Conservation (phyloP, 169 alveolate species). For the Cryptosporidium viatorum region DNA sequence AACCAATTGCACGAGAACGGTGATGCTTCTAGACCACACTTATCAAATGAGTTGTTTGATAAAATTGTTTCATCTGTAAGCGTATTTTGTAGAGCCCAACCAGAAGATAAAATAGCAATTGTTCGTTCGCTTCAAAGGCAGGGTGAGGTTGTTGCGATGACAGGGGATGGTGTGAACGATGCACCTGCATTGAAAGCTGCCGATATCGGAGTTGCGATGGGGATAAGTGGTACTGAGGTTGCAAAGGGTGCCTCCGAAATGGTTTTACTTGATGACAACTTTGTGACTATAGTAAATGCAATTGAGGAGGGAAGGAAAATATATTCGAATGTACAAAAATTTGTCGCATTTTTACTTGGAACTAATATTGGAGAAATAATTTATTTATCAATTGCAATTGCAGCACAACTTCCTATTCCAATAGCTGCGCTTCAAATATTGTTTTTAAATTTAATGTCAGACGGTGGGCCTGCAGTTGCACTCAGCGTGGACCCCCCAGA, state of each 20-base stretch:
- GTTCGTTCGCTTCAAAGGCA: constrained; percentile 90
- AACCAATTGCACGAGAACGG: constrained; percentile 83
- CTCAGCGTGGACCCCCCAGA: constrained; percentile 92
- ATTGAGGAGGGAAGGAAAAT: constrained; percentile 91
- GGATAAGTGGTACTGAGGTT: constrained; percentile 92
- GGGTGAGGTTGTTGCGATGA: constrained; percentile 90
- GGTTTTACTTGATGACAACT: constrained; percentile 88
- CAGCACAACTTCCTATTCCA: constrained; percentile 89
- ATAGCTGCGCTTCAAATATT: constrained; percentile 91
- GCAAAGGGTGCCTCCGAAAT: constrained; percentile 88
- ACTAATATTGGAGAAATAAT: constrained; percentile 92
- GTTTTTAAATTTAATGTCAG: constrained; percentile 91
- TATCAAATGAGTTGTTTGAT: constrained; percentile 85
- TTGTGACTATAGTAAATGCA: constrained; percentile 91
- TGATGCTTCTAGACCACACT: constrained; percentile 81
- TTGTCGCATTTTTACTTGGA: constrained; percentile 92
- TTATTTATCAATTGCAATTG: constrained; percentile 86
- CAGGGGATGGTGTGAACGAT: constrained; percentile 94
- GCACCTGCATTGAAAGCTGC: constrained; percentile 92
- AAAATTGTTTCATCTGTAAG: constrained; percentile 80
- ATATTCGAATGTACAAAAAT: constrained; percentile 93
- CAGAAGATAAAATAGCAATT: constrained; percentile 92
- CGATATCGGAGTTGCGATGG: constrained; percentile 96
- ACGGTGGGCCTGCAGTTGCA: constrained; percentile 95
- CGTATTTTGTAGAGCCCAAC: constrained; percentile 91